Base-by-base conservation (phyloP, 257 asterid genomes). In the Voacanga thouarsii region DNA sequence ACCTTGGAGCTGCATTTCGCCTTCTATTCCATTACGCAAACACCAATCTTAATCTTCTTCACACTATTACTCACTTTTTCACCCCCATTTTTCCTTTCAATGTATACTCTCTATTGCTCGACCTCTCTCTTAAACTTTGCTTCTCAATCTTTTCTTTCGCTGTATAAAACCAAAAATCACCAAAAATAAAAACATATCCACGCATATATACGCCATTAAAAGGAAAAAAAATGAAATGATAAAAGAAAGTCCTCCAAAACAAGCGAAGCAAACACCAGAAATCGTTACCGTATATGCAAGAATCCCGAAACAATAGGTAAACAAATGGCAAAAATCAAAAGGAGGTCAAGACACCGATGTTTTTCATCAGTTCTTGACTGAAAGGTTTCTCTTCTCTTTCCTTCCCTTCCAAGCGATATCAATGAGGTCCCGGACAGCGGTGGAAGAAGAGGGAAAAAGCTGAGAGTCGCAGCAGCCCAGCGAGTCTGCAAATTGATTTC, bases 1-100 rank as follows among this genome's bases (percentile, higher is more conserved):
- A 92, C 96, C 97, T 90, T 94, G 90, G 92, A 86, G 94, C 97
- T 96, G 92, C 97, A 92, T 89, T 91, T 94, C 98, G 91, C 98
- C 98, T 94, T 92, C 97, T 92, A 92, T 94, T 94, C 98, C 97
- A 94, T 89, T 83, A 94, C 98, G 80, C 98, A 94, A 68, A 94
- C 97, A 79, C 98, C 98, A 68, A 92, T 87, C 78, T 78, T 83
- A 71, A 94, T 84, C 84, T 92, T 92, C 83, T 76, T 74, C 77
- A 80, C 87, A 15, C 81, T 75, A 61, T 74, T 75, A 59, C 79
- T 80, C 66, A 80, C 87, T 71, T 81, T 88, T 75, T 79, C 84
- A 75, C 75, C 89, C 85, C 71, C 87, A 55, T 50, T n/a, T 74
- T 21, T 69, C 56, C 7, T 12, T 30, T 9, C 53, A 21, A 76